Base-by-base conservation (phyloP, 73 alveolate species). In the Blepharisma japonicum region DNA sequence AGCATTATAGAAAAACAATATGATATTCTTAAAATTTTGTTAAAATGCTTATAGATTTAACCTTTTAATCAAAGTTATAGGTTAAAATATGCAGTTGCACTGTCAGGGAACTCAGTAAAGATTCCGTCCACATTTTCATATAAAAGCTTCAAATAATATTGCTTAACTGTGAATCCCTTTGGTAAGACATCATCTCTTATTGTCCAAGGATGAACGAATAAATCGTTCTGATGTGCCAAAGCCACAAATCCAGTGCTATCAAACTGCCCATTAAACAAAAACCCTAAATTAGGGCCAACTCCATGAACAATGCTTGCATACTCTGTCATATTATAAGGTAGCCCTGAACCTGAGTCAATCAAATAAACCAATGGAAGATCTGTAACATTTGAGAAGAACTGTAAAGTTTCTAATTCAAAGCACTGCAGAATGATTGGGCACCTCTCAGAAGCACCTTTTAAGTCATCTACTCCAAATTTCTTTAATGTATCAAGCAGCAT, bases 371-470 rank as follows among this genome's bases (percentile, higher is more conserved):
- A 78, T 9, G 90, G 90, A 7, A 83, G 48, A 47, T 83, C 90
- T 45, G 87, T 79, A 0, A 50, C 8, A 49, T 45, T n/a, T 9
- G 54, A 77, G 55, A 83, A 68, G n/a, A 14, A 20, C 20, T n/a
- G 23, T 6, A 83, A 55, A 14, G 68, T 42, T 46, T 61, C 79
- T 11, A 51, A 39, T 50, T 83, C 86, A 54, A 83, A 83, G 84
- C 83, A 79, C 84, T 83, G 82, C 46, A 83, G 4, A 7, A 83
- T 79, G 20, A 83, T 80, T 6, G 90, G 90, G 8, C 77, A 18
- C 39, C 47, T 74, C 27, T 11, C 47, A 45, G 18, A 6, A 23
- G 89, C 45, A 61, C 68, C 85, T 21, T 79, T 82, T 6, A 80
- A 71, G 7, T 79, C 25, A 38, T 45, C 81, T 6, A 78, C 9